Conservation (phyloP, 441 rosid species). For the Pelargonium citronellum region DNA sequence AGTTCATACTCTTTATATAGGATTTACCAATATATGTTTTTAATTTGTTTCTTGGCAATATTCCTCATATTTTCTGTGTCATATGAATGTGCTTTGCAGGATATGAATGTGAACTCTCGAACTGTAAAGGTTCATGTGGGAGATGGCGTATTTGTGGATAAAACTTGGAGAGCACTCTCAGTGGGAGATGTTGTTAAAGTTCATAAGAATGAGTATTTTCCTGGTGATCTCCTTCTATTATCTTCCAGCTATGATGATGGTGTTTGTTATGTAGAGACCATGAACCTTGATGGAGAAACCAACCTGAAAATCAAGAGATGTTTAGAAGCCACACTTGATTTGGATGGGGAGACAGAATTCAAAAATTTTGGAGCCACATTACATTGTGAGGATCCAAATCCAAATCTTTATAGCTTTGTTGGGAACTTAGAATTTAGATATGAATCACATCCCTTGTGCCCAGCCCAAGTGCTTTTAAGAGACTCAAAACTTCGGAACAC, state of each 20-base stretch:
- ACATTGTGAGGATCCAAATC: slow-evolving; percentile 92
- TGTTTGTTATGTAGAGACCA: slow-evolving; percentile 95
- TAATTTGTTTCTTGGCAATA: not conserved
- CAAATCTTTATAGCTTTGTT: slow-evolving; percentile 73
- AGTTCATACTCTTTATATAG: too few species aligned
- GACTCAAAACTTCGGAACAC: slow-evolving; percentile 93
- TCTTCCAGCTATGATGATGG: slow-evolving; percentile 84
- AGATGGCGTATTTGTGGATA: slow-evolving; percentile 46
- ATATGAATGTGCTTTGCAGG: slow-evolving; percentile 42
- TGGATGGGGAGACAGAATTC: slow-evolving; percentile 57
- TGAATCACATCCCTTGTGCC: slow-evolving; percentile 63
- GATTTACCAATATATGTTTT: not conserved
- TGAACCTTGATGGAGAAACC: slow-evolving; percentile 94
- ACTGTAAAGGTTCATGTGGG: slow-evolving; percentile 55
- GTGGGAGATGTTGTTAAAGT: slow-evolving; percentile 85
- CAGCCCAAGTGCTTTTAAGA: slow-evolving; percentile 85
- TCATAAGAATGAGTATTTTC: slow-evolving; percentile 81
- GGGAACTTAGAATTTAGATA: slow-evolving; percentile 68
- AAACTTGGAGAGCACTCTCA: slow-evolving; percentile 70
- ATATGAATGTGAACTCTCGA: slow-evolving; percentile 66
- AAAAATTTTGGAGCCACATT: slow-evolving; percentile 54
- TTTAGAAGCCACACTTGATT: slow-evolving; percentile 48
- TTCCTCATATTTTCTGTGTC: not conserved
- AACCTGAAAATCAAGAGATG: slow-evolving; percentile 82
- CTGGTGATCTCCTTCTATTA: slow-evolving; percentile 83